Conservation (phyloP, 2,329 filamentous ascomycete species). For the Talaromyces pinophilus region DNA sequence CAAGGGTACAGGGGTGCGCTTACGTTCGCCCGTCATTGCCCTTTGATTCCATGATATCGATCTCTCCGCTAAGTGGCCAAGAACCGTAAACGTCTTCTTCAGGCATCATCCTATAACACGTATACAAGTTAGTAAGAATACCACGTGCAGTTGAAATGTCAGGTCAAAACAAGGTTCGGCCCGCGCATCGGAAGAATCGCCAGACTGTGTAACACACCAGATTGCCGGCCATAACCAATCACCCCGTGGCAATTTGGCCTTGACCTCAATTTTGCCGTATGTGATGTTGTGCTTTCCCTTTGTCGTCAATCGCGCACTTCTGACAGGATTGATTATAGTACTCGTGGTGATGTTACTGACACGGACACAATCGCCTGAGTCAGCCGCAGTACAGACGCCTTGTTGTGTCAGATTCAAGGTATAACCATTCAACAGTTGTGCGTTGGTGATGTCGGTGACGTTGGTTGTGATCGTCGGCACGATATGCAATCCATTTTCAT, state of each 20-base stretch:
- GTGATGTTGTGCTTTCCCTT: conserved; percentile 23
- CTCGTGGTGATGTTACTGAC: conserved; percentile 17
- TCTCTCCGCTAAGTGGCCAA: conserved; percentile 22
- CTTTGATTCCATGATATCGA: conserved; percentile 23
- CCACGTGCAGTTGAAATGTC: neutral
- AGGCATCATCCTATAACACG: conserved; percentile 19
- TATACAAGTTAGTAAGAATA: neutral
- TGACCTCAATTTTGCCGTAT: conserved; percentile 21
- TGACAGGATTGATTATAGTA: conserved; percentile 19
- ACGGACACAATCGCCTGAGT: conserved; percentile 7
- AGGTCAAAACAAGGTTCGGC: conserved; percentile 15
- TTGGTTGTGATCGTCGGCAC: conserved; percentile 17
- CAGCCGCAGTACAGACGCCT: conserved; percentile 16
- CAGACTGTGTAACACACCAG: conserved; percentile 16
- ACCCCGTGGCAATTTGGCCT: conserved; percentile 18
- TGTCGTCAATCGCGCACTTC: conserved; percentile 20
- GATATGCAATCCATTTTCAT: conserved; percentile 18
- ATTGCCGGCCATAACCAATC: conserved; percentile 23
- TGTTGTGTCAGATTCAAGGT: conserved; percentile 21
- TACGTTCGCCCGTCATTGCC: conserved; percentile 20
- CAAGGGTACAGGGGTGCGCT: neutral
- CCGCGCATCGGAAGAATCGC: neutral
- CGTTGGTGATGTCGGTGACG: conserved; percentile 13
- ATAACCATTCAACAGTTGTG: conserved; percentile 16
- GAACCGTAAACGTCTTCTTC: conserved; percentile 13